These are phyloP conservation scores for Neonectria magnoliae DNA, from an alignment of 2,329 filamentous ascomycete genomes.

Conservation along the genomic window DNA sequence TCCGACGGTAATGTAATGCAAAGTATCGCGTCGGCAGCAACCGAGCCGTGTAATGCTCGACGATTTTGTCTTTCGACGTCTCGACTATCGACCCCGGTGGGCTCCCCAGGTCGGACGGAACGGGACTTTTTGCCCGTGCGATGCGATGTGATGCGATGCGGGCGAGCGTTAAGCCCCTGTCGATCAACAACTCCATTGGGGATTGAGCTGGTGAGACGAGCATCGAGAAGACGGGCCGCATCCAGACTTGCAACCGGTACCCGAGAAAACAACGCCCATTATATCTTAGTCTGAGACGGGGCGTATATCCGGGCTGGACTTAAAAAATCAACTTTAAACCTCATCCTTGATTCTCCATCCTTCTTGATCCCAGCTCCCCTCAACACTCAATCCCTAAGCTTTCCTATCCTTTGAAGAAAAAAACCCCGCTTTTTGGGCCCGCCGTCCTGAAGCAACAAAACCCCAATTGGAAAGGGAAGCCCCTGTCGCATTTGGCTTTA, in stretches of 20 bases:
- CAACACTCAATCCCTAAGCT: too few species aligned
- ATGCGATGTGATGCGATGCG: background rate
- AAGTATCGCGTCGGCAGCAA: background rate
- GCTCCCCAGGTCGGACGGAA: background rate
- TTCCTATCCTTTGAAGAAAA: background rate
- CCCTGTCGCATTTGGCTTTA: background rate
- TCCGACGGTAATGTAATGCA: too few species aligned
- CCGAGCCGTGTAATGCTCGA: background rate
- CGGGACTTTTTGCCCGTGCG: background rate
- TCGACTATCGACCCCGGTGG: background rate
- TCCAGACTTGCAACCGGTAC: background rate
- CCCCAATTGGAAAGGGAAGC: background rate
- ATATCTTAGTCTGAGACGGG: too few species aligned
- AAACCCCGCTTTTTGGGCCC: background rate
- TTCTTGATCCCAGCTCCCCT: background rate
- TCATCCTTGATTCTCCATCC: background rate
- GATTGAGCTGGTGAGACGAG: background rate
- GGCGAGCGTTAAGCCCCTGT: slow-evolving; percentile 24
- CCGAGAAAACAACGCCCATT: too few species aligned
- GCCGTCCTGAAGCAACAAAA: background rate
- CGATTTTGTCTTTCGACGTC: background rate
- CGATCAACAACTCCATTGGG: slow-evolving; percentile 29
- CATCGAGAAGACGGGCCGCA: background rate
- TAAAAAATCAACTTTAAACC: background rate
- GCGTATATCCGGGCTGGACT: too few species aligned